phyloP scores from a whole-genome alignment of 768 basidiomycete species.

The Leccinum imitatum region DNA sequence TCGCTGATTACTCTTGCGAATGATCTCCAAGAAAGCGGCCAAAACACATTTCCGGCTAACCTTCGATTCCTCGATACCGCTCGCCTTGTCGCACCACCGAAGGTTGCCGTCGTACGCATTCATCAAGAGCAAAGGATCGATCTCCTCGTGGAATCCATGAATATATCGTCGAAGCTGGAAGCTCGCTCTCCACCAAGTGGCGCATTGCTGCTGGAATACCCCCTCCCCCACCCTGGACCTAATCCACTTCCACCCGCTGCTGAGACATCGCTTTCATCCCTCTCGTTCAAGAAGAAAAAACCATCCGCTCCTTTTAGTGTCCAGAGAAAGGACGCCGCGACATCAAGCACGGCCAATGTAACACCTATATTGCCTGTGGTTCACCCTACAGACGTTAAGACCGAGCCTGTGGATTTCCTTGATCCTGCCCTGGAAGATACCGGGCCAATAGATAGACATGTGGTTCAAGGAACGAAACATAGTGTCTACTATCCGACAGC shows the following conservation, averaged over 20 bases:
- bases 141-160: slow-evolving; percentile 35
- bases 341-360: no score
- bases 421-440: no score
- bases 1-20: neutral
- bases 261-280: slow-evolving; percentile 27
- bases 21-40: neutral
- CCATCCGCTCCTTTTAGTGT: slow-evolving; percentile 1
- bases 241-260: slow-evolving; percentile 31
- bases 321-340: no score
- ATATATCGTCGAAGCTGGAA: slow-evolving; percentile 30
- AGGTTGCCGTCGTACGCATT: slow-evolving; percentile 18
- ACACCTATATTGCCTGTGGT: no score
- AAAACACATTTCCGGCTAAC: neutral
- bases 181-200: slow-evolving; percentile 51
- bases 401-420: no score
- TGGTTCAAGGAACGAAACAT: no score
- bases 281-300: slow-evolving; percentile 47
- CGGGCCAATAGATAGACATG: no score
- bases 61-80: neutral
- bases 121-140: slow-evolving; percentile 31
- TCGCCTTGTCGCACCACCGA: slow-evolving; percentile 16
- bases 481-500: no score
- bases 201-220: slow-evolving; percentile 44
- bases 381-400: no score
- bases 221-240: slow-evolving; percentile 31